phyloP scores from a whole-genome alignment of 495 filamentous ascomycete species.

The Neurospora sublineolata region DNA sequence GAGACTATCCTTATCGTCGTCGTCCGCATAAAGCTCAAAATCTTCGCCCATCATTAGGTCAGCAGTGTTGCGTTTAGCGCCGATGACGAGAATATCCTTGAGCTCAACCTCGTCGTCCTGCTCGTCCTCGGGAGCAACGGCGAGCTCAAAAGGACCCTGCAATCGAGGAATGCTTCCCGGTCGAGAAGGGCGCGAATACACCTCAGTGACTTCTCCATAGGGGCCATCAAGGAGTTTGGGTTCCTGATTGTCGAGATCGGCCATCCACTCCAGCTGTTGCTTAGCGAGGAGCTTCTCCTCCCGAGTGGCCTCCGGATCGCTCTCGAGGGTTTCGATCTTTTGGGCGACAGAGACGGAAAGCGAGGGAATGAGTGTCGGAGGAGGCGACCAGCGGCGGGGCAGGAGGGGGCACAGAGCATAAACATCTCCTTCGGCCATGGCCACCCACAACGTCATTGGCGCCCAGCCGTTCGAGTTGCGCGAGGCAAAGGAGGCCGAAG shows the following conservation, averaged over 20 bases:
- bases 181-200: constrained; percentile 58
- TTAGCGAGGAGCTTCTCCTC: constrained; percentile 48
- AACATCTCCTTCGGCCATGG: constrained; percentile 77
- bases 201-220: constrained; percentile 35
- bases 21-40: constrained; percentile 40
- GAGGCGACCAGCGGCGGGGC: constrained; percentile 71
- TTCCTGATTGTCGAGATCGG: constrained; percentile 69
- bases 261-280: constrained; percentile 72
- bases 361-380: constrained; percentile 60
- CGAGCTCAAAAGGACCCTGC: constrained; percentile 74
- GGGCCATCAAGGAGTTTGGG: constrained; percentile 38
- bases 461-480: constrained; percentile 74
- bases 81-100: constrained; percentile 44
- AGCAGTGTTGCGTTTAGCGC: constrained; percentile 40
- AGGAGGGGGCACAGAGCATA: constrained; percentile 85
- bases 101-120: constrained; percentile 57
- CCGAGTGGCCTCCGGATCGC: constrained; percentile 41
- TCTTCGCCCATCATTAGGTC: constrained; percentile 54
- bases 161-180: constrained; percentile 65
- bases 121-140: constrained; percentile 48
- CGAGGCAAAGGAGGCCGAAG: constrained; percentile 70
- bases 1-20: constrained; percentile 49
- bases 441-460: constrained; percentile 83
- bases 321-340: constrained; percentile 49
- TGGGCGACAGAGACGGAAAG: constrained; percentile 63